phyloP scores from a whole-genome alignment of 1,284 basidiomycete species.

The Singerocomus inundabilis region DNA sequence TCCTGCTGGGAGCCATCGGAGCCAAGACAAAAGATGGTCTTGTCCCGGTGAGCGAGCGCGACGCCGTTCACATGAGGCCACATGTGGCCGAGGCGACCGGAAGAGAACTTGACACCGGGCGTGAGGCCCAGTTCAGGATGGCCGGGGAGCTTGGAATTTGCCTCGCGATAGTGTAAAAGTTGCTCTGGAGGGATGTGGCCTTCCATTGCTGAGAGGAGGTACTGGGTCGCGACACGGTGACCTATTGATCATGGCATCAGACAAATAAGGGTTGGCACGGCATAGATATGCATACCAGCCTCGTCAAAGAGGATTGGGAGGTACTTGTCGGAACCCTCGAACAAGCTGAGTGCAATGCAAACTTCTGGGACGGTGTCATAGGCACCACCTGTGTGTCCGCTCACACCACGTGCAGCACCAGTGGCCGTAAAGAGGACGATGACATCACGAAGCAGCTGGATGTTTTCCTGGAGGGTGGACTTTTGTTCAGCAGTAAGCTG shows the following conservation, averaged over 20 bases:
- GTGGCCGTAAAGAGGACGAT: slow-evolving; percentile 82
- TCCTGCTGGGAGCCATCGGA: slow-evolving; percentile 89
- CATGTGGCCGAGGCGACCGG: slow-evolving; percentile 81
- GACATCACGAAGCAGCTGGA: slow-evolving; percentile 76
- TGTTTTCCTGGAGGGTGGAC: slow-evolving; percentile 59
- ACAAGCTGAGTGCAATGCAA: slow-evolving; percentile 68
- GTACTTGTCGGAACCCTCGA: slow-evolving; percentile 62
- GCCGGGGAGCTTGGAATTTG: slow-evolving; percentile 80
- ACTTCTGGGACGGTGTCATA: slow-evolving; percentile 86
- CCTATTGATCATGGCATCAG: slow-evolving; percentile 42
- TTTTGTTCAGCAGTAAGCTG: slow-evolving; percentile 61
- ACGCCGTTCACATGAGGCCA: slow-evolving; percentile 83
- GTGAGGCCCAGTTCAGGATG: slow-evolving; percentile 85
- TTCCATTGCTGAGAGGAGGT: slow-evolving; percentile 73
- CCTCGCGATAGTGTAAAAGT: slow-evolving; percentile 79
- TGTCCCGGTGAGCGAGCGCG: slow-evolving; percentile 72
- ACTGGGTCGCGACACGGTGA: slow-evolving; percentile 86
- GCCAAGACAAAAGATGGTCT: slow-evolving; percentile 77
- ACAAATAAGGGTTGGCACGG: not conserved
- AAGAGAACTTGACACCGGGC: slow-evolving; percentile 84
- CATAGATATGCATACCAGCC: slow-evolving; percentile 50
- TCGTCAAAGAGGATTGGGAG: slow-evolving; percentile 73
- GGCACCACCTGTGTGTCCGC: slow-evolving; percentile 83
- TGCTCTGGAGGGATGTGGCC: slow-evolving; percentile 71
- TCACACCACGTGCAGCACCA: slow-evolving; percentile 77